Conservation (phyloP, 495 filamentous ascomycete genomes). For the Evansstolkia leycettana region DNA sequence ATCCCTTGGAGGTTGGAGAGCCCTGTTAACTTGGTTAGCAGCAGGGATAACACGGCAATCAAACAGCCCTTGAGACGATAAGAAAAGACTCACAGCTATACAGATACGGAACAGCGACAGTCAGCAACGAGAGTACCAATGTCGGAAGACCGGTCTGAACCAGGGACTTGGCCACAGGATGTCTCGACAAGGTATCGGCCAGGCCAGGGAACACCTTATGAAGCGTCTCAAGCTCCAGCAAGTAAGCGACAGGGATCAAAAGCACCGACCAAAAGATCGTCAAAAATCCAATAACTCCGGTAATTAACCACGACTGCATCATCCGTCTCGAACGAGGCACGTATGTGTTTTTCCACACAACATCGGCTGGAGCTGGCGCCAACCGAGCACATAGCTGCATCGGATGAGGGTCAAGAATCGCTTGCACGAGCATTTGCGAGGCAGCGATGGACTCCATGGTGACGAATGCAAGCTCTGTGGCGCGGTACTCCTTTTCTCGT, state of each 20-base stretch:
- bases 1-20: slow-evolving; percentile 84
- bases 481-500: slow-evolving; percentile 62
- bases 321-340: slow-evolving; percentile 62
- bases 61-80: not conserved
- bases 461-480: slow-evolving; percentile 82
- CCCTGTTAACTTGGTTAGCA: slow-evolving; percentile 24
- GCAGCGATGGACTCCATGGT: slow-evolving; percentile 94
- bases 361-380: slow-evolving; percentile 76
- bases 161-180: slow-evolving; percentile 58
- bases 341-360: slow-evolving; percentile 92
- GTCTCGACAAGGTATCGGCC: slow-evolving; percentile 49
- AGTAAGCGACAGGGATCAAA: slow-evolving; percentile 64
- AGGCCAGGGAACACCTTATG: slow-evolving; percentile 58
- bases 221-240: slow-evolving; percentile 69
- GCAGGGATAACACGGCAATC: not conserved
- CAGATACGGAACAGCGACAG: slow-evolving; percentile 79
- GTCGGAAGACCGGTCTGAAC: slow-evolving; percentile 85
- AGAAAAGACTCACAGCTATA: slow-evolving; percentile 60
- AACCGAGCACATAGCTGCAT: slow-evolving; percentile 72
- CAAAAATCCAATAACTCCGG: slow-evolving; percentile 64
- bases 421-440: slow-evolving; percentile 88
- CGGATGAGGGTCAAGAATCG: slow-evolving; percentile 78
- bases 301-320: slow-evolving; percentile 68
- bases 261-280: slow-evolving; percentile 84
- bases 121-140: slow-evolving; percentile 68